phyloP scores from a whole-genome alignment of 2,329 filamentous ascomycete species.

The Aspergillus fijiensis region DNA sequence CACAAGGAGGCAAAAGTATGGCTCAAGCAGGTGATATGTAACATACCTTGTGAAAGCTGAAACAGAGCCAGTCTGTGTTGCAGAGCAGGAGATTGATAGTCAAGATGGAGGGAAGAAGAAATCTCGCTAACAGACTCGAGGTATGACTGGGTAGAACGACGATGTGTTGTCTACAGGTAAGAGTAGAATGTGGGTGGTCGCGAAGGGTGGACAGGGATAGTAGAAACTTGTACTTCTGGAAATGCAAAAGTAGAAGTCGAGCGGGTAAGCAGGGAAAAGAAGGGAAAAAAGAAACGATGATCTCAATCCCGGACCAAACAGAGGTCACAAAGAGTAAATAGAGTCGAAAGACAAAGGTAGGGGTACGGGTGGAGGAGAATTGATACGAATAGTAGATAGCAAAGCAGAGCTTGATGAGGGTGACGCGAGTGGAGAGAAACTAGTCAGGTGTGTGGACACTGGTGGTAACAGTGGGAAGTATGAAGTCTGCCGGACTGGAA shows the following conservation, averaged over 20 bases:
- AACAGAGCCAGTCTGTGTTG: constrained; percentile 15
- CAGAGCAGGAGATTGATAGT: not conserved
- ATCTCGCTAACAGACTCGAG: not conserved
- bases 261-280: constrained; percentile 19
- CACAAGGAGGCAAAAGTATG: constrained; percentile 17
- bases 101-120: not conserved
- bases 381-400: constrained; percentile 10
- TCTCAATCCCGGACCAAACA: constrained; percentile 12
- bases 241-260: constrained; percentile 22
- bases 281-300: constrained; percentile 6
- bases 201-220: constrained; percentile 35
- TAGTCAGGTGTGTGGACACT: constrained; percentile 13
- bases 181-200: constrained; percentile 19
- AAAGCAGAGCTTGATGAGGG: not conserved
- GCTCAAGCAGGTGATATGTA: constrained; percentile 21
- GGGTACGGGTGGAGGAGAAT: constrained; percentile 1
- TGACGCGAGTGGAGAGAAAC: constrained; percentile 12
- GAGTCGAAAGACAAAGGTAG: not conserved
- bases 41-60: constrained; percentile 22
- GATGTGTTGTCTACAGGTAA: constrained; percentile 11
- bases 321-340: not conserved
- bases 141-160: not conserved
- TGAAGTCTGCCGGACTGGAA: constrained; percentile 13
- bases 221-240: constrained; percentile 21
- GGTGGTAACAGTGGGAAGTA: constrained; percentile 16